phyloP scores from a whole-genome alignment of 805 yeast species.

The Kuraishia cidri region DNA sequence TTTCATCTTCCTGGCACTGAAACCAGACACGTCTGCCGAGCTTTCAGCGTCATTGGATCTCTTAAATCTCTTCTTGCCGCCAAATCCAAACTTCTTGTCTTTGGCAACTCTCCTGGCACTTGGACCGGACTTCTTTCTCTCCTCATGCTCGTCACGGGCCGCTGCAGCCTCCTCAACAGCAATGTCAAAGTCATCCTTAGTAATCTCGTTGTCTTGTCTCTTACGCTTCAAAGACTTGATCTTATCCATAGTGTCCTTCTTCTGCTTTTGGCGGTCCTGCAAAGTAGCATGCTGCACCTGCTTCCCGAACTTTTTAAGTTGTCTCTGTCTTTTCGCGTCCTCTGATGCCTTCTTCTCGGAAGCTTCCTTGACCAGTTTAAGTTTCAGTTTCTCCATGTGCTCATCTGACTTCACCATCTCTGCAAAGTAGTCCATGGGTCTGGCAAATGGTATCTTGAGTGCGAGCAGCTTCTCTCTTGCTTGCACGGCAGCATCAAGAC shows the following conservation, averaged over 20 bases:
- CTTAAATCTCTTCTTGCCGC: constrained; percentile 70
- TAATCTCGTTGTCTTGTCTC: constrained; percentile 69
- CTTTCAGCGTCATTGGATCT: constrained; percentile 69
- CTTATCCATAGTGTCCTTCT: constrained; percentile 82
- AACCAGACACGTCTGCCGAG: constrained; percentile 56
- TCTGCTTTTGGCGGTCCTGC: constrained; percentile 89
- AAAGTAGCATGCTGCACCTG: constrained; percentile 91
- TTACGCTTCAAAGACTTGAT: constrained; percentile 87
- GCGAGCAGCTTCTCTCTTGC: constrained; percentile 61
- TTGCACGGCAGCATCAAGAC: constrained; percentile 69
- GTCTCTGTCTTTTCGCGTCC: constrained; percentile 91
- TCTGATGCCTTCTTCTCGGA: constrained; percentile 80
- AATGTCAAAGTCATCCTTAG: constrained; percentile 73
- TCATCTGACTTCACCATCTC: constrained; percentile 98
- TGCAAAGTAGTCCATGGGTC: constrained; percentile 95
- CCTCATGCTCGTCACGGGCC: constrained; percentile 34
- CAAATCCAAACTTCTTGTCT: constrained; percentile 65
- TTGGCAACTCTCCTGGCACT: constrained; percentile 64
- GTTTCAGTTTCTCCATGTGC: constrained; percentile 92
- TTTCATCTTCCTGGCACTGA: constrained; percentile 45
- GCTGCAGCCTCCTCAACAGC: constrained; percentile 90
- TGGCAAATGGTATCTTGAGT: constrained; percentile 76
- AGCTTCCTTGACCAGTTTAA: constrained; percentile 68
- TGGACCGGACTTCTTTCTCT: constrained; percentile 42
- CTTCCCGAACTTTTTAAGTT: constrained; percentile 93